These are phyloP conservation scores for Paramecium primaurelia DNA, from an alignment of 73 alveolate genomes.

Conservation along the genomic window DNA sequence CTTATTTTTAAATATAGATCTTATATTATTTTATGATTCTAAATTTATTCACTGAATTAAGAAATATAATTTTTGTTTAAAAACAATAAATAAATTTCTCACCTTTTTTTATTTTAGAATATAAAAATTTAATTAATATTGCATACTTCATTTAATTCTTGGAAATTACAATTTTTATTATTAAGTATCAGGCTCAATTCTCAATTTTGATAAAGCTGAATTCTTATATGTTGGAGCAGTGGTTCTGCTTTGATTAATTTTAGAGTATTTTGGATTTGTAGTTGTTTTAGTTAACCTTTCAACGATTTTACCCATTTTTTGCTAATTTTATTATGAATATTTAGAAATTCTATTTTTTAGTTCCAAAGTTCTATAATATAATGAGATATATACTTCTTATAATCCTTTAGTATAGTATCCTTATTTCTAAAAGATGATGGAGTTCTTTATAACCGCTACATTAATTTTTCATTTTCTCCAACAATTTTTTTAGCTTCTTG, in stretches of 20 bases:
- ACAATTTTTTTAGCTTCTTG: slow-evolving; percentile 29
- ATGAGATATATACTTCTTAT: not conserved
- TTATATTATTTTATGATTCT: not conserved
- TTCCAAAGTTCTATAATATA: not conserved
- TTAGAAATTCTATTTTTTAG: not conserved
- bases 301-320: not conserved
- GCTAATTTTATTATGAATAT: not conserved
- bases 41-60: too few relatives aligned
- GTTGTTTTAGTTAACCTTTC: not conserved
- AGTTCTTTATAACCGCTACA: slow-evolving; percentile 40
- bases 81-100: too few relatives aligned
- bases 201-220: not conserved
- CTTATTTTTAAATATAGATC: too few relatives aligned
- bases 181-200: not conserved
- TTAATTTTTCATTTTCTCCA: slow-evolving; percentile 4
- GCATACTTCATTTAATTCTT: slow-evolving; percentile 11
- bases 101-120: not conserved
- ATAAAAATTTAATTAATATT: not conserved
- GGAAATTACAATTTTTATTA: not conserved
- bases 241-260: not conserved
- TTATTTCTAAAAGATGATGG: slow-evolving; percentile 29
- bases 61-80: too few relatives aligned
- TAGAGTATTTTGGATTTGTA: not conserved
- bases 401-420: not conserved
- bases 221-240: not conserved